Evolutionary conservation across 345 rosid species (phyloP).

Genomic region (Reutealis trisperma): DNA sequence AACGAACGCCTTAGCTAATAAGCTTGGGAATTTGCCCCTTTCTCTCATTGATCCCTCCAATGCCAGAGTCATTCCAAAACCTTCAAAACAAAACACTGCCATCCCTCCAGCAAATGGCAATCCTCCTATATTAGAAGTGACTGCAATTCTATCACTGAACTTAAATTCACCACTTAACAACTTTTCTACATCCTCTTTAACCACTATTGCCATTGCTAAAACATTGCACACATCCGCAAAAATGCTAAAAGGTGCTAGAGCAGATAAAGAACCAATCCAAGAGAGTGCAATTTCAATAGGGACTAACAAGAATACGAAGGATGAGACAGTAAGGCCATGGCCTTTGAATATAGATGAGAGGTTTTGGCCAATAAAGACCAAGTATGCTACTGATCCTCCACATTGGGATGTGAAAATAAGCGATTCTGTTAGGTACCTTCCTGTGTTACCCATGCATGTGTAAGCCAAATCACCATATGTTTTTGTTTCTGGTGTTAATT

Average conservation of each 20-base stretch:
- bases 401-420: slow-evolving; percentile 77
- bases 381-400: slow-evolving; percentile 86
- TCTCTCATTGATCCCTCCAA: slow-evolving; percentile 83
- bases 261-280: slow-evolving; percentile 72
- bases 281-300: slow-evolving; percentile 75
- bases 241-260: slow-evolving; percentile 80
- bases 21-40: slow-evolving; percentile 52
- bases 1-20: slow-evolving; percentile 61
- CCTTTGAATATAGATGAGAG: slow-evolving; percentile 57
- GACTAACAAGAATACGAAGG: slow-evolving; percentile 67
- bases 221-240: slow-evolving; percentile 81
- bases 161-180: slow-evolving; percentile 63
- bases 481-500: slow-evolving; percentile 48
- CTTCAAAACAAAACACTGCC: slow-evolving; percentile 94
- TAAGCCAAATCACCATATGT: slow-evolving; percentile 89
- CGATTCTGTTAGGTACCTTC: slow-evolving; percentile 73
- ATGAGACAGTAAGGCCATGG: slow-evolving; percentile 34
- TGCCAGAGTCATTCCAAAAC: slow-evolving; percentile 90
- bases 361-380: slow-evolving; percentile 86
- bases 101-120: slow-evolving; percentile 87
- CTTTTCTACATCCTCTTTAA: slow-evolving; percentile 64
- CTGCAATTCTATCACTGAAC: slow-evolving; percentile 65
- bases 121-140: slow-evolving; percentile 59
- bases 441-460: slow-evolving; percentile 65
- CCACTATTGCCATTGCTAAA: slow-evolving; percentile 69